These are phyloP conservation scores for Saturnispora halmiae DNA, from an alignment of 805 yeast genomes.

Conservation along the genomic window DNA sequence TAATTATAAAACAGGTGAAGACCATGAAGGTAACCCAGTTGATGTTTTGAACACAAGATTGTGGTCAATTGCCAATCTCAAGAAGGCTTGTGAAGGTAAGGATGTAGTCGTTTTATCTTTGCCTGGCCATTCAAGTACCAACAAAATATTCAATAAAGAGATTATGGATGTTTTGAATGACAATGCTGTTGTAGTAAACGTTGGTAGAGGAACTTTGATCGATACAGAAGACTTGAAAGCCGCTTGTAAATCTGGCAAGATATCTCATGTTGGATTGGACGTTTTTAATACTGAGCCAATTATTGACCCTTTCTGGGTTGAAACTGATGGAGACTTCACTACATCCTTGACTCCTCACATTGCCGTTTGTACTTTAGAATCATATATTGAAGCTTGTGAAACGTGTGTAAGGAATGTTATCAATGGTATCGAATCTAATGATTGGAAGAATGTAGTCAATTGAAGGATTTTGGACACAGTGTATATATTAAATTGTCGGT, in stretches of 20 bases:
- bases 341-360: constrained; percentile 63
- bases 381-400: constrained; percentile 41
- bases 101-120: constrained; percentile 59
- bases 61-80: constrained; percentile 37
- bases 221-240: constrained; percentile 56
- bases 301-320: constrained; percentile 23
- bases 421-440: constrained; percentile 32
- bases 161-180: constrained; percentile 39
- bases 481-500: no score
- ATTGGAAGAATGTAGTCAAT: constrained; percentile 11
- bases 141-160: constrained; percentile 41
- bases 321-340: constrained; percentile 8
- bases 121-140: constrained; percentile 55
- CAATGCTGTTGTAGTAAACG: constrained; percentile 58
- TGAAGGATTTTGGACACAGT: no score
- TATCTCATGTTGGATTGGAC: constrained; percentile 62
- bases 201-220: constrained; percentile 66
- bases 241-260: constrained; percentile 51
- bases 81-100: constrained; percentile 25
- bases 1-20: constrained; percentile 25
- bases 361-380: constrained; percentile 57
- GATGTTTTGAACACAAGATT: constrained; percentile 36
- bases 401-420: constrained; percentile 49
- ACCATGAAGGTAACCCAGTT: constrained; percentile 27
- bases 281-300: constrained; percentile 60